Conservation (phyloP, 2,329 filamentous ascomycete species). For the Penicillium sp. region DNA sequence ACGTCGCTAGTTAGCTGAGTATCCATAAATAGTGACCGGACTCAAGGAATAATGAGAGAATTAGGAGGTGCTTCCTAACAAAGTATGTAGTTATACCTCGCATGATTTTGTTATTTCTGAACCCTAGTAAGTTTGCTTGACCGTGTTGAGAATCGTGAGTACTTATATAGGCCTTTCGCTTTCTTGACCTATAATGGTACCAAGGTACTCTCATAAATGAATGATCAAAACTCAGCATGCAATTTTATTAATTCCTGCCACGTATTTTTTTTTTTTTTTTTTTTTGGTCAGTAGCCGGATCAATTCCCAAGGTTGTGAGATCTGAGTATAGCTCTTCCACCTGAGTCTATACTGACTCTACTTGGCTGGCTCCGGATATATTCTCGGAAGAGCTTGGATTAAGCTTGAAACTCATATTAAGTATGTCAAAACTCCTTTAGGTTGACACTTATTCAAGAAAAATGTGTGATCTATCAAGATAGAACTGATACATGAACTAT, state of each 20-base stretch:
- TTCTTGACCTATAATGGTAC: neutral
- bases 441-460: neutral
- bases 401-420: too few relatives aligned
- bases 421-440: neutral
- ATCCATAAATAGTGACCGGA: neutral
- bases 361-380: neutral
- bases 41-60: too few relatives aligned
- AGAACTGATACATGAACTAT: neutral
- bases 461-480: neutral
- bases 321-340: neutral
- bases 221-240: neutral
- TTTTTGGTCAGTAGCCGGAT: neutral
- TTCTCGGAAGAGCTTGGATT: neutral
- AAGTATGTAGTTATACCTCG: neutral
- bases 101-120: neutral
- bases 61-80: neutral
- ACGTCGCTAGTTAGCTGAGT: neutral
- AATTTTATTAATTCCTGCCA: neutral
- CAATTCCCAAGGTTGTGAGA: neutral
- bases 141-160: neutral
- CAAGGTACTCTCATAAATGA: neutral
- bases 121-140: neutral
- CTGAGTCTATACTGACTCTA: too few relatives aligned
- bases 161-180: neutral
- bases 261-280: neutral